Percentiles rank a stretch among this genome's conserved stretches.
These are phyloP conservation scores for Rhizopogon rudus DNA, from an alignment of 768 basidiomycete genomes.

Conservation along the genomic window DNA sequence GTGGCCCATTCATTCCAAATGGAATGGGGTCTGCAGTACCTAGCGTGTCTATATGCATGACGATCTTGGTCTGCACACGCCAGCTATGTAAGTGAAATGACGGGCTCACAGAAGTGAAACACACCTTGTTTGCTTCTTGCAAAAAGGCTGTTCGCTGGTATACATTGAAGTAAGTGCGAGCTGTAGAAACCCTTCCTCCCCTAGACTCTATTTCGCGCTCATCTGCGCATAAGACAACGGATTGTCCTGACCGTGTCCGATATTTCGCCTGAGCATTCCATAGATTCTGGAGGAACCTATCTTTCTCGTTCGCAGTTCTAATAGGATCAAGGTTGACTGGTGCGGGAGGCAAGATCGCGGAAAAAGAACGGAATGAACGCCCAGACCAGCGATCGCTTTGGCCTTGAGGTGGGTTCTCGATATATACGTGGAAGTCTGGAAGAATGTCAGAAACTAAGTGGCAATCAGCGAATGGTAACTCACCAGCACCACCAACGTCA, in stretches of 20 bases:
- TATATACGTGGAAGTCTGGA: conserved; percentile 81
- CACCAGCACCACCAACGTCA: conserved; percentile 84
- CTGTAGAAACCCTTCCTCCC: conserved; percentile 55
- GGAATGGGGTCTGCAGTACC: conserved; percentile 76
- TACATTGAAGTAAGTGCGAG: conserved; percentile 85
- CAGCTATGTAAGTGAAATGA: conserved; percentile 4
- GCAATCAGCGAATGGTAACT: conserved; percentile 16
- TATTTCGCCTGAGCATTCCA: conserved; percentile 86
- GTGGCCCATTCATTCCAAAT: conserved; percentile 63
- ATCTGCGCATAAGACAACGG: conserved; percentile 64
- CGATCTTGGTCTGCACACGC: conserved; percentile 68
- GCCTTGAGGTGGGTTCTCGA: conserved; percentile 79
- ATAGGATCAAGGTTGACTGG: conserved; percentile 62
- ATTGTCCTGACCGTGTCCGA: conserved; percentile 67
- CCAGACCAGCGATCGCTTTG: conserved; percentile 85
- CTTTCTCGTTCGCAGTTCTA: conserved; percentile 63
- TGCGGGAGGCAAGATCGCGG: conserved; percentile 72
- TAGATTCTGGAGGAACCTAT: conserved; percentile 80
- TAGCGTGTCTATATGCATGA: conserved; percentile 77
- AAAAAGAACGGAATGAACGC: conserved; percentile 75
- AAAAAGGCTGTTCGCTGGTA: conserved; percentile 80
- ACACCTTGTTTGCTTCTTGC: conserved; percentile 75
- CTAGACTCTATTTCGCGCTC: conserved; percentile 74
- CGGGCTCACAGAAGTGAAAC: conserved; percentile 6
- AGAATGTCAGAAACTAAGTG: not conserved